Base-by-base conservation (phyloP, 768 basidiomycete species). In the Daedalea quercina region DNA sequence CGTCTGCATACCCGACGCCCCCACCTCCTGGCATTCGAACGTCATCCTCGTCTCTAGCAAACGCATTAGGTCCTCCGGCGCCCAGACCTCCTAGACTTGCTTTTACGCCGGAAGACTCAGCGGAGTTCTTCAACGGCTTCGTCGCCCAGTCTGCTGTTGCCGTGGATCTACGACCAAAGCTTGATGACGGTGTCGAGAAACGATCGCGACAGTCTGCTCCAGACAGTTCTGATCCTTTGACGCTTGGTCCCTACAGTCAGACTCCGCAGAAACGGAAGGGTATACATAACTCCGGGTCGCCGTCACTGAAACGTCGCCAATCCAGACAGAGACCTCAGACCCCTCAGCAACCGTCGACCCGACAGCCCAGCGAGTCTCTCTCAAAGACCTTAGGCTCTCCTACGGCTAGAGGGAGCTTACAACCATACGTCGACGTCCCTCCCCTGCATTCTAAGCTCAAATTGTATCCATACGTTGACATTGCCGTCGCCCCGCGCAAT, bases 261-360 rank as follows among this genome's bases (percentile, higher is more conserved):
- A 87, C 87, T 0, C 86, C 88, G 9, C 77, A 76, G 47, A 92
- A 92, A 63, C 78, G 88, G 47, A 91, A 90, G 60, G 72, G 76
- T 2, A 73, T 73, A 3, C 80, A 79, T 23, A 71, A 80, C 40
- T 70, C 85, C 4, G 71, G 77, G 34, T 84, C 86, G 0, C 85
- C 89, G 0, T 76, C 77, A 7, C 61, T 76, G 42, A 90, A 90
- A 67, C 85, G 88, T 17, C 13, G 31, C 19, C 26, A 44, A 34
- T 44, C 40, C 17, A 26, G 19, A 43, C 19, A 31, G 7, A 26
- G 20, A 7, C 17, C 48, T 47, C 53, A 50, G 17, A 50, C 26
- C 31, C 44, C 52, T 17, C 31, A 51, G 40, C 48, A 37, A 23
- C 12, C 13, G 24, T 44, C 44, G 9, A 50, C 19, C 26, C 46